These are phyloP conservation scores for Colletotrichum falcatum DNA, from an alignment of 2,329 filamentous ascomycete genomes.

Conservation along the genomic window DNA sequence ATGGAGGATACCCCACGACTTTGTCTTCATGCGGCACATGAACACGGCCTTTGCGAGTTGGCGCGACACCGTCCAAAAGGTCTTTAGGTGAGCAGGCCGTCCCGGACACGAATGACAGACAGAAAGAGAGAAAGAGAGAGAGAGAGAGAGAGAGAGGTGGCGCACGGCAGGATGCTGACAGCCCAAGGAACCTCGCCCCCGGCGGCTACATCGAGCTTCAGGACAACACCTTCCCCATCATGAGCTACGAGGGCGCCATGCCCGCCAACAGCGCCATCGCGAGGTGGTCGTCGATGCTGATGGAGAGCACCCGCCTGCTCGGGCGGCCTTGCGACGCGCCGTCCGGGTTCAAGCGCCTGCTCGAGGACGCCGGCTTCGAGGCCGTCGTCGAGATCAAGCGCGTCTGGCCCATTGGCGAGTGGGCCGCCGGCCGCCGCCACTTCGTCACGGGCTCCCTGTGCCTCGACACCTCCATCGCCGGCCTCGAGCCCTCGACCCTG, in stretches of 20 bases:
- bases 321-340: slow-evolving; percentile 13
- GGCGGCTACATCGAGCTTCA: slow-evolving; percentile 52
- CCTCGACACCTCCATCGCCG: slow-evolving; percentile 36
- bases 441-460: slow-evolving; percentile 45
- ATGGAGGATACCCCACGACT: slow-evolving; percentile 50
- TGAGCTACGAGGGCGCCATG: slow-evolving; percentile 49
- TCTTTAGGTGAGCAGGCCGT: slow-evolving; percentile 42
- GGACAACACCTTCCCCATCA: slow-evolving; percentile 46
- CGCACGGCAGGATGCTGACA: background rate
- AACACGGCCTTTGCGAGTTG: slow-evolving; percentile 46
- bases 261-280: slow-evolving; percentile 46
- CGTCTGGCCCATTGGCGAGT: slow-evolving; percentile 63
- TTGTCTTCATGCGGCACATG: slow-evolving; percentile 51
- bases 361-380: slow-evolving; percentile 66
- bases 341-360: slow-evolving; percentile 48
- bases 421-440: slow-evolving; percentile 63
- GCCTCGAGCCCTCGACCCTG: slow-evolving; percentile 49
- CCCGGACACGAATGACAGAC: too few species aligned
- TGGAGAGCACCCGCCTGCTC: slow-evolving; percentile 47
- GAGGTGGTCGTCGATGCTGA: slow-evolving; percentile 48
- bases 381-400: slow-evolving; percentile 61
- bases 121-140: background rate
- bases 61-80: slow-evolving; percentile 44
- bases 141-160: background rate
- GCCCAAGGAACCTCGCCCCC: slow-evolving; percentile 46